Evolutionary conservation across 495 filamentous ascomycete genomes (phyloP).

Genomic region (Aspergillus baeticus): DNA sequence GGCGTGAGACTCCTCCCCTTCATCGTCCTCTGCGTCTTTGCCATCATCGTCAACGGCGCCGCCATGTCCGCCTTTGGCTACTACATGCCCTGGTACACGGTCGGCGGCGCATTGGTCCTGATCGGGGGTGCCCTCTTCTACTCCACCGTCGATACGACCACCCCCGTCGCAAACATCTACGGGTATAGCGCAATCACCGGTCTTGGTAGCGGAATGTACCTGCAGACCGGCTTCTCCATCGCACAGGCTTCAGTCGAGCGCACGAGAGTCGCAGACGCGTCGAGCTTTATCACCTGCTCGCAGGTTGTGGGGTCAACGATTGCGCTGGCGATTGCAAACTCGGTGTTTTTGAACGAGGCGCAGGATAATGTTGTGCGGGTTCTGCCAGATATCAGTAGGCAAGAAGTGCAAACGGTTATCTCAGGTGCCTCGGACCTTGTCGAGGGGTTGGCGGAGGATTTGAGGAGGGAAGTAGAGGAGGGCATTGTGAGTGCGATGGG

Average conservation of each 20-base stretch:
- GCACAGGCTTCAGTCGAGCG: neutral
- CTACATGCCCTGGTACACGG: conserved; percentile 58
- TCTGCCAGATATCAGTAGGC: neutral
- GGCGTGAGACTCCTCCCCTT: conserved; percentile 38
- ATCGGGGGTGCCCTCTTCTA: conserved; percentile 31
- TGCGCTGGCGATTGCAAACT: neutral
- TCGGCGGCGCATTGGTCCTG: conserved; percentile 43
- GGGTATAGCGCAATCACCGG: neutral
- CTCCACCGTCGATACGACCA: conserved; percentile 17
- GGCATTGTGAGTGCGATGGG: neutral
- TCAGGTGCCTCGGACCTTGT: neutral
- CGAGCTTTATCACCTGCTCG: neutral
- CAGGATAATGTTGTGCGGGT: neutral
- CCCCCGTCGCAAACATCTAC: neutral
- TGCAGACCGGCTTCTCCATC: conserved; percentile 48
- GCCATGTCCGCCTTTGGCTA: conserved; percentile 44
- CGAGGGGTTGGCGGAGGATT: neutral
- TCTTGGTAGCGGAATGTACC: neutral
- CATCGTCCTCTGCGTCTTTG: conserved; percentile 34
- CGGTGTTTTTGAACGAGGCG: neutral
- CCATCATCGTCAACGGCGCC: conserved; percentile 36
- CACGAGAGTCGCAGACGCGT: neutral
- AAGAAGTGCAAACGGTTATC: neutral
- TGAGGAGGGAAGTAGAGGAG: neutral
- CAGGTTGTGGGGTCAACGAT: neutral